phyloP scores from a whole-genome alignment of 2,329 filamentous ascomycete species.

The Aspergillus sp. region DNA sequence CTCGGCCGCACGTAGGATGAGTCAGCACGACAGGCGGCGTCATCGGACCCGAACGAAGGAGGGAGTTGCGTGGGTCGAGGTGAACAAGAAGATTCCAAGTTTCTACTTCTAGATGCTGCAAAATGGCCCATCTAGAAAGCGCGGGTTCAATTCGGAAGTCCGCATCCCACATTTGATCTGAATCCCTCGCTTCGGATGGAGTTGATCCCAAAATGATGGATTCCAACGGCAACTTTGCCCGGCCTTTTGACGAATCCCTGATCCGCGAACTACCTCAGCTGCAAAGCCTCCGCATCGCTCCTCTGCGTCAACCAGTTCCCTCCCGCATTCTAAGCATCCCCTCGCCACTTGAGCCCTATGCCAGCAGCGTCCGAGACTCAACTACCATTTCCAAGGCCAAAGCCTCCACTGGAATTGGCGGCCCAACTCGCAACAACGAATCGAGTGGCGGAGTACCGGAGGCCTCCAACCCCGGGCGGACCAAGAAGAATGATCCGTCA shows the following conservation, averaged over 20 bases:
- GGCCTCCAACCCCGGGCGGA: conserved; percentile 36
- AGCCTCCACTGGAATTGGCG: conserved; percentile 22
- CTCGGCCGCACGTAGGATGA: too few relatives aligned
- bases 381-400: conserved; percentile 29
- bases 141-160: neutral
- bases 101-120: neutral
- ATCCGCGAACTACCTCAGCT: conserved; percentile 44
- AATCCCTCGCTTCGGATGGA: conserved; percentile 10
- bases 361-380: conserved; percentile 33
- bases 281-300: conserved; percentile 46
- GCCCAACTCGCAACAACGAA: conserved; percentile 35
- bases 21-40: too few relatives aligned
- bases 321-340: conserved; percentile 42
- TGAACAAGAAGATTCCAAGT: neutral
- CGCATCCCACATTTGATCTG: neutral
- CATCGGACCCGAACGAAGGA: too few relatives aligned
- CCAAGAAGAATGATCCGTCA: conserved; percentile 35
- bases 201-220: conserved; percentile 29
- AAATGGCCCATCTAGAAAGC: neutral
- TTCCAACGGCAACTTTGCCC: conserved; percentile 28
- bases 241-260: conserved; percentile 42
- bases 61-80: too few relatives aligned
- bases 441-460: conserved; percentile 32
- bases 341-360: conserved; percentile 47
- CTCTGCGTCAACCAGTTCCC: conserved; percentile 47